A percentile compares a stretch with the other conserved stretches of the same genome.
Conservation (phyloP, 306 rosid species). For the Corylus avellana region DNA sequence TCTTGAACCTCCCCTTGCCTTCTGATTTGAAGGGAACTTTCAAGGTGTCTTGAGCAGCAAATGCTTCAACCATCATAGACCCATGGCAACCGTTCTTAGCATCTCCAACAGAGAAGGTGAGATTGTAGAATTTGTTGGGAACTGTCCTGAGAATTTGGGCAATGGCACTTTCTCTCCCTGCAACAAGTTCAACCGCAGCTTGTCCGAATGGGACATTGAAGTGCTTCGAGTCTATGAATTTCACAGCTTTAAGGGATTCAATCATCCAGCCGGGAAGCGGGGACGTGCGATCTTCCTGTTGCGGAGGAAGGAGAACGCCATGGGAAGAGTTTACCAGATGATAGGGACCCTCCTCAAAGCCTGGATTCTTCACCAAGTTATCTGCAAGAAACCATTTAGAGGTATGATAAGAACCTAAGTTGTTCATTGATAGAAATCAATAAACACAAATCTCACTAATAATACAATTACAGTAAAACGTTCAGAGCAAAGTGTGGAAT, state of each 20-base stretch:
- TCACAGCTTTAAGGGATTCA: conserved; percentile 85
- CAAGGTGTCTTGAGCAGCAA: conserved; percentile 71
- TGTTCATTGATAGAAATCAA: neutral
- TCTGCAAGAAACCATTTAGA: conserved; percentile 42
- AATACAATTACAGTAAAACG: too few relatives aligned
- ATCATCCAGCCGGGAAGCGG: conserved; percentile 97
- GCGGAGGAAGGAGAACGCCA: conserved; percentile 89
- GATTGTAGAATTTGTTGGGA: conserved; percentile 55
- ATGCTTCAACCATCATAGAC: conserved; percentile 91
- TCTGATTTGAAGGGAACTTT: conserved; percentile 76
- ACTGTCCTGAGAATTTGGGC: conserved; percentile 78
- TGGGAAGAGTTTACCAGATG: conserved; percentile 68
- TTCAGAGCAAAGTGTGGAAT: too few relatives aligned
- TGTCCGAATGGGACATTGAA: conserved; percentile 67
- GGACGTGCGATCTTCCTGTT: conserved; percentile 73
- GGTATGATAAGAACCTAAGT: conserved; percentile 9
- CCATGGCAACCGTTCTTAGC: conserved; percentile 94
- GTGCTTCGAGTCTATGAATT: conserved; percentile 67
- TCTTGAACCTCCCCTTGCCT: conserved; percentile 68
- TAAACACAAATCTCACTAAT: neutral
- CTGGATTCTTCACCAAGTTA: conserved; percentile 72
- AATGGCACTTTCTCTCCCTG: conserved; percentile 87
- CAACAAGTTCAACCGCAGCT: conserved; percentile 82
- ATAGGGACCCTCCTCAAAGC: conserved; percentile 91
- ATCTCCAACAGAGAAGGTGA: conserved; percentile 76